Base-by-base conservation (phyloP, 306 rosid genomes). In the Corylus avellana region DNA sequence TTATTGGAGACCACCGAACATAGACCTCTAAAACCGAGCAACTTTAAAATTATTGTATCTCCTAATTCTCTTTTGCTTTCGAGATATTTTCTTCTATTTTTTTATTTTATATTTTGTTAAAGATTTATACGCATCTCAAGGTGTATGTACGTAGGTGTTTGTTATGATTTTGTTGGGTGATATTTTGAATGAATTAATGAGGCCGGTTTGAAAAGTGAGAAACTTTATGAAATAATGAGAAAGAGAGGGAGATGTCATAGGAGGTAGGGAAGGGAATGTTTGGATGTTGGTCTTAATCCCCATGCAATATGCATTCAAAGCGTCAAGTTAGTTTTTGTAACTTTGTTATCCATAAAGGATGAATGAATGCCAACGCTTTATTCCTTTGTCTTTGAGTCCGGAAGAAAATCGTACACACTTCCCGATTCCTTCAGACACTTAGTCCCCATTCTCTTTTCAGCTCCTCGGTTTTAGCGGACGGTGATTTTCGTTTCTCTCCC, bases 331-430 rank as follows among this genome's bases (percentile, higher is more conserved):
- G 90, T 79, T 73, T 42, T 46, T 46, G 78, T 62, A 63, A 73
- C 70, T 63, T 37, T 78, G 47, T 78, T 20, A 54, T 79, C 20
- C 29, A 59, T 27, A 51, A 79, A 81, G 83, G 55, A 48, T 25
- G 83, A 16, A 62, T 59, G 74, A 83, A 75, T 73, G 75, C 76
- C 72, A 75, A 78, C 82, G 76, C 96, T 91, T 92, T 92, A 90
- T 86, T 89, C 90, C 86, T 81, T 71, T 83, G 85, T 85, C 86
- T 74, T 85, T 90, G 92, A 87, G 88, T 91, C 85, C 83, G 78
- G 84, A 90, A 84, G 94, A 86, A 88, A 89, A 89, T 84, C 84
- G 90, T 89, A 87, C 94, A 85, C 90, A 85, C 87, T 92, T 89
- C 90, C 87, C 90, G 76, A 92, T 88, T 90, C 86, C 90, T 83